Conservation (phyloP, 2,329 filamentous ascomycete species). For the Huntiella savannae region DNA sequence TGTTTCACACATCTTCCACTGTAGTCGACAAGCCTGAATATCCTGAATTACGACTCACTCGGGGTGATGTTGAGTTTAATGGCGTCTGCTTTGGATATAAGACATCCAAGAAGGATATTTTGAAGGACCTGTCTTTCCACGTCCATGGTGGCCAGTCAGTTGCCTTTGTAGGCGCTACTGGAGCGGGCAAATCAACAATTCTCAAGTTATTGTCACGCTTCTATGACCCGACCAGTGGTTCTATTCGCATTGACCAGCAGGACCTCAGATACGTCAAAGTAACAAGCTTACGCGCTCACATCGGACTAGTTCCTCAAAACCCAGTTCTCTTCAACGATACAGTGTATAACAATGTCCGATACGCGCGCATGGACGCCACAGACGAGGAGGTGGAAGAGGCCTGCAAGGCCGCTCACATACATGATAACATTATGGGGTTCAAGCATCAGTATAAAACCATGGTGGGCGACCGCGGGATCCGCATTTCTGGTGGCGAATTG, state of each 20-base stretch:
- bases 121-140: conserved; percentile 33
- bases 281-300: conserved; percentile 30
- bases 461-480: conserved; percentile 34
- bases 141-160: conserved; percentile 33
- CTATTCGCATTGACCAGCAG: conserved; percentile 35
- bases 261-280: conserved; percentile 36
- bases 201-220: conserved; percentile 39
- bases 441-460: conserved; percentile 32
- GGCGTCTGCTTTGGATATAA: conserved; percentile 40
- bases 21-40: conserved; percentile 33
- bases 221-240: conserved; percentile 35
- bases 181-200: conserved; percentile 39
- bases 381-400: conserved; percentile 36
- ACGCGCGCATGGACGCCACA: conserved; percentile 32
- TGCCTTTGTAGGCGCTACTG: conserved; percentile 41
- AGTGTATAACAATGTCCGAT: conserved; percentile 39
- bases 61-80: conserved; percentile 35
- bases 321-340: conserved; percentile 38
- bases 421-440: conserved; percentile 37
- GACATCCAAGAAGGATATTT: conserved; percentile 33
- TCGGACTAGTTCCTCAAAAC: conserved; percentile 37
- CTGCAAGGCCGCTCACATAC: conserved; percentile 35
- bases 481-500: conserved; percentile 46
- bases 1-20: conserved; percentile 38
- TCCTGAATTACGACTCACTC: conserved; percentile 28